Conservation (phyloP, 768 basidiomycete genomes). For the Tulasnella sp. region DNA sequence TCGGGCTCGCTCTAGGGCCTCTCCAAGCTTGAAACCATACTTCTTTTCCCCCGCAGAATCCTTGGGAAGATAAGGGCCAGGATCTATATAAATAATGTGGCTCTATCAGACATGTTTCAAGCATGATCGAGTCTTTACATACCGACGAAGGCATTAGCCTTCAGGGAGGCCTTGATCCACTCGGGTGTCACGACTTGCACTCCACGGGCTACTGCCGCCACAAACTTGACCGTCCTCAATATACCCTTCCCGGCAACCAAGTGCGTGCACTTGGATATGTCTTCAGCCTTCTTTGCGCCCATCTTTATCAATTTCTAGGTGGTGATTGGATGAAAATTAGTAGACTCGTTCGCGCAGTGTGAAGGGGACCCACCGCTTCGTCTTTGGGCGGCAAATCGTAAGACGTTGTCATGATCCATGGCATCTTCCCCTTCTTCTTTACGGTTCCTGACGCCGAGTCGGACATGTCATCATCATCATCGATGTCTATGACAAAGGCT, state of each 20-base stretch:
- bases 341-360: neutral
- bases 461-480: neutral
- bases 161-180: conserved; percentile 61
- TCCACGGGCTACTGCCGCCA: conserved; percentile 59
- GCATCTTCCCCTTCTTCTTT: neutral
- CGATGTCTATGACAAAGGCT: neutral
- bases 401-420: neutral
- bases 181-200: conserved; percentile 55
- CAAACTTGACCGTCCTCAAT: conserved; percentile 80
- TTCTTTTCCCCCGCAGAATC: conserved; percentile 60
- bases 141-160: conserved; percentile 56
- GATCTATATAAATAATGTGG: conserved; percentile 35
- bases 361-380: neutral
- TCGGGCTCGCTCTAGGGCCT: conserved; percentile 54
- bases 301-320: conserved; percentile 52
- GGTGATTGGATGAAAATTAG: neutral
- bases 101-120: neutral
- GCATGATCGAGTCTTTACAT: conserved; percentile 29
- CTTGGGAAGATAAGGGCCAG: conserved; percentile 48
- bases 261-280: conserved; percentile 67
- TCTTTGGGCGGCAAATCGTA: neutral
- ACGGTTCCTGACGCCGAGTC: neutral
- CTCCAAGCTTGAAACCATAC: conserved; percentile 54
- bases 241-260: conserved; percentile 54
- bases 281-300: conserved; percentile 56